Conservation (phyloP, 495 filamentous ascomycete species). For the Durotheca rogersii region DNA sequence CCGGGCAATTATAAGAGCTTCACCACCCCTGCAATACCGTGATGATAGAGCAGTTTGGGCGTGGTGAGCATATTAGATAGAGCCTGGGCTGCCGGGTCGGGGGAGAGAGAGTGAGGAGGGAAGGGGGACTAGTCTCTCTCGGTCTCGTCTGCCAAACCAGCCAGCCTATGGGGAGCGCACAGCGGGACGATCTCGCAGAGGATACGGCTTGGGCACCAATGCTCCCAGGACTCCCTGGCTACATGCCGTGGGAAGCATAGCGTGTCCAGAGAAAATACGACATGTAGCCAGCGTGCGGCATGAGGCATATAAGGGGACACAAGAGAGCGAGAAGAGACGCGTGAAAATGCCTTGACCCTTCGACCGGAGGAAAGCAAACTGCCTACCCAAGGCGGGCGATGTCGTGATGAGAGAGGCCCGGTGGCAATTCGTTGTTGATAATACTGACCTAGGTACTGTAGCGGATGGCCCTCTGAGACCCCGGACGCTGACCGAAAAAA, state of each 20-base stretch:
- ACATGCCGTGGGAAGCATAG: constrained; percentile 30
- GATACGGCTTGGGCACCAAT: constrained; percentile 53
- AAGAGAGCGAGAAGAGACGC: too few relatives aligned
- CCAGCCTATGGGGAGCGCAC: constrained; percentile 40
- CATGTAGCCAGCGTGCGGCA: constrained; percentile 29
- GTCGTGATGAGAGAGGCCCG: constrained; percentile 23
- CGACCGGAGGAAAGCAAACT: constrained; percentile 24
- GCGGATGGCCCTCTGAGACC: constrained; percentile 25
- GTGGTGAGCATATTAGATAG: too few relatives aligned
- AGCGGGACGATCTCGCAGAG: constrained; percentile 34
- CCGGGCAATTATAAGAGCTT: constrained; percentile 26
- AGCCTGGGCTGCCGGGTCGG: constrained; percentile 32
- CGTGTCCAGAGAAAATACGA: constrained; percentile 33
- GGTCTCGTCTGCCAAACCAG: too few relatives aligned
- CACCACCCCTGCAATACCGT: constrained; percentile 30
- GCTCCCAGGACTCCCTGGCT: constrained; percentile 44
- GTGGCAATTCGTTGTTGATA: too few relatives aligned
- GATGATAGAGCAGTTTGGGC: too few relatives aligned
- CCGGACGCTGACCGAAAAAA: constrained; percentile 30
- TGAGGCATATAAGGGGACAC: constrained; percentile 26
- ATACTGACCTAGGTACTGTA: constrained; percentile 18
- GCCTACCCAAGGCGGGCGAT: neutral
- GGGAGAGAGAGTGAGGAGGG: constrained; percentile 23
- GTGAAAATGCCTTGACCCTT: constrained; percentile 23
- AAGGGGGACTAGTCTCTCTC: constrained; percentile 33